Conservation (phyloP, 495 filamentous ascomycete genomes). For the Cercophora sp. region DNA sequence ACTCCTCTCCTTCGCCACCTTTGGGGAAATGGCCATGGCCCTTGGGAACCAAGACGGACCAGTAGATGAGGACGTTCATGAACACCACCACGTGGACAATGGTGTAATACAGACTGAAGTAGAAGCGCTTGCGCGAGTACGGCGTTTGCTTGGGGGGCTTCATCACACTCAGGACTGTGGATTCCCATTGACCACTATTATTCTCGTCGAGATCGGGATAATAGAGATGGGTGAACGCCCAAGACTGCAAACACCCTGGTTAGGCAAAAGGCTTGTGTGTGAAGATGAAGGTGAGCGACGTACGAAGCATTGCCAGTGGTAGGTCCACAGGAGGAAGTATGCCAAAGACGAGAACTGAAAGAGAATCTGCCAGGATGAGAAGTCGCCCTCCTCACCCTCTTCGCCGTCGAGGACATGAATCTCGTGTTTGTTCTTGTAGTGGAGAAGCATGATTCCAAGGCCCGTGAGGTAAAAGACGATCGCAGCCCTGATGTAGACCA, state of each 20-base stretch:
- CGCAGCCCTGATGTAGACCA: slow-evolving; percentile 37
- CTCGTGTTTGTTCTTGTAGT: slow-evolving; percentile 35
- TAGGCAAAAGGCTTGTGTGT: neutral
- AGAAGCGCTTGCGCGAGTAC: slow-evolving; percentile 32
- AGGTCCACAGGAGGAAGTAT: slow-evolving; percentile 40
- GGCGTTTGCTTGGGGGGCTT: slow-evolving; percentile 35
- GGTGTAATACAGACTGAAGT: slow-evolving; percentile 50
- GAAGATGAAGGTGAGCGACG: neutral
- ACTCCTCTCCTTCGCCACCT: too few species aligned
- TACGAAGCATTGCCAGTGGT: slow-evolving; percentile 27
- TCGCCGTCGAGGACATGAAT: slow-evolving; percentile 11
- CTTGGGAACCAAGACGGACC: slow-evolving; percentile 38
- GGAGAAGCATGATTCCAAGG: slow-evolving; percentile 33
- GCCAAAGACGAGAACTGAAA: slow-evolving; percentile 48
- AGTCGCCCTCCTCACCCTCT: slow-evolving; percentile 13
- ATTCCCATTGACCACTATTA: slow-evolving; percentile 21
- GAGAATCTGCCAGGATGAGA: slow-evolving; percentile 33
- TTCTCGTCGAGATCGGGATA: slow-evolving; percentile 35
- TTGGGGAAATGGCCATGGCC: slow-evolving; percentile 29
- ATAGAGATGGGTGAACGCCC: slow-evolving; percentile 49
- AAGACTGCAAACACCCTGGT: slow-evolving; percentile 22
- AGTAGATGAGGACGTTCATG: slow-evolving; percentile 46
- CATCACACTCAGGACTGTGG: slow-evolving; percentile 27
- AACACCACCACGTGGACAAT: slow-evolving; percentile 39
- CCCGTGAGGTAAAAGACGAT: slow-evolving; percentile 44